Percentiles rank a stretch among this genome's conserved stretches.
These are phyloP conservation scores for Penicillium nordicum DNA, from an alignment of 2,329 filamentous ascomycete species.

Conservation along the genomic window DNA sequence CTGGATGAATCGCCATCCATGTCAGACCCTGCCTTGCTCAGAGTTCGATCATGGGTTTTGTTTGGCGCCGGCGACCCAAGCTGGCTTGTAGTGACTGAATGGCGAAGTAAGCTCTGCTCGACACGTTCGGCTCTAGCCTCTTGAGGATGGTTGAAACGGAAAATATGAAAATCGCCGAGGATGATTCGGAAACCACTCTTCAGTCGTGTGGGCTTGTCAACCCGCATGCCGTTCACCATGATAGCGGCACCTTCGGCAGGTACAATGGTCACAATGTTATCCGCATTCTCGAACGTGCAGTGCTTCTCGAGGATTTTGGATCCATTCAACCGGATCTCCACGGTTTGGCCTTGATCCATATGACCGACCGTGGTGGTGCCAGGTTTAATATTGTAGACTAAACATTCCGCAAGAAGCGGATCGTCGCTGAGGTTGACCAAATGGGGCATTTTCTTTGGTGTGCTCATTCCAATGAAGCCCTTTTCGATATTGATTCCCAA, in stretches of 20 bases:
- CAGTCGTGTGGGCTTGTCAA: constrained; percentile 78
- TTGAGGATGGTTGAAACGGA: constrained; percentile 95
- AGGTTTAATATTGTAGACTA: constrained; percentile 97
- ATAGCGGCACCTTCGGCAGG: constrained; percentile 90
- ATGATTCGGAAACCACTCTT: constrained; percentile 94
- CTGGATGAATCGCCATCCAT: constrained; percentile 67
- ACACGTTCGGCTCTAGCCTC: constrained; percentile 90
- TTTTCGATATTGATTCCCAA: constrained; percentile 99
- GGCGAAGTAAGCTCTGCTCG: constrained; percentile 80
- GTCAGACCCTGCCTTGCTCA: constrained; percentile 76
- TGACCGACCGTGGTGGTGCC: constrained; percentile 93
- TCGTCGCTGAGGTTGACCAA: constrained; percentile 96
- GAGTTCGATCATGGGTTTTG: constrained; percentile 71
- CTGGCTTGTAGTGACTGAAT: constrained; percentile 66
- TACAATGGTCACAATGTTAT: constrained; percentile 87
- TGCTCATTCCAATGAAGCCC: constrained; percentile 90
- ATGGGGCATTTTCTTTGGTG: constrained; percentile 99
- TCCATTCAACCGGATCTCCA: constrained; percentile 90
- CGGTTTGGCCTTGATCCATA: constrained; percentile 76
- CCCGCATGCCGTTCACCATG: constrained; percentile 94
- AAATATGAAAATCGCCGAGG: constrained; percentile 96
- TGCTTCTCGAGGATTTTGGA: constrained; percentile 90
- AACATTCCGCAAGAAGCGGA: constrained; percentile 86
- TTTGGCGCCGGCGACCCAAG: constrained; percentile 62
- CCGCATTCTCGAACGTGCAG: constrained; percentile 88